Percentiles rank a stretch among this genome's conserved stretches.
These are phyloP conservation scores for Penicillium macrosclerotiorum DNA, from an alignment of 495 filamentous ascomycete genomes.

Conservation along the genomic window DNA sequence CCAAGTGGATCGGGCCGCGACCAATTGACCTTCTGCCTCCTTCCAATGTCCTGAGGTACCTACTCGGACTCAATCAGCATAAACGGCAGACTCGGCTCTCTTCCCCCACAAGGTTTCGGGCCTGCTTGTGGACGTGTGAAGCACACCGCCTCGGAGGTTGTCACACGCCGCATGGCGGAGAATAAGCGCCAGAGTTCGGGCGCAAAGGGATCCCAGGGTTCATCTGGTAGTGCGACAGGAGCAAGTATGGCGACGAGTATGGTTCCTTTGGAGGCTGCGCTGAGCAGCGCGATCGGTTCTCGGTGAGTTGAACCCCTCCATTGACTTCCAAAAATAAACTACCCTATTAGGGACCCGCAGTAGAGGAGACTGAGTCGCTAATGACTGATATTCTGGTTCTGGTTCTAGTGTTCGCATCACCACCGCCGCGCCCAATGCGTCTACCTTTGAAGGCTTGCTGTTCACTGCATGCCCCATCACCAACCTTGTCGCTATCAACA, in stretches of 20 bases:
- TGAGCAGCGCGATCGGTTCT: slow-evolving; percentile 52
- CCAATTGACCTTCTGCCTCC: slow-evolving; percentile 3
- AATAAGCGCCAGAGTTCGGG: slow-evolving; percentile 46
- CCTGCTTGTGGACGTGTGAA: slow-evolving; percentile 6
- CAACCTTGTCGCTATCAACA: slow-evolving; percentile 63
- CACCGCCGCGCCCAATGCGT: slow-evolving; percentile 49
- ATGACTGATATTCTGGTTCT: background rate
- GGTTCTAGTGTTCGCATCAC: slow-evolving; percentile 57
- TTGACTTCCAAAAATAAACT: background rate
- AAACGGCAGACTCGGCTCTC: background rate
- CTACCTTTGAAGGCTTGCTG: slow-evolving; percentile 60
- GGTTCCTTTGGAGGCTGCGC: slow-evolving; percentile 45
- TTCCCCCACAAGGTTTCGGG: background rate
- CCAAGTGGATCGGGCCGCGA: background rate
- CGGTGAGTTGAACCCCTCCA: slow-evolving; percentile 35
- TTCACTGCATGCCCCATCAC: slow-evolving; percentile 67
- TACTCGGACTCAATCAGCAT: background rate
- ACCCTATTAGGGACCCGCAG: too few species aligned
- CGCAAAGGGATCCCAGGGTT: slow-evolving; percentile 36
- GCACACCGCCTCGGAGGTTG: slow-evolving; percentile 18
- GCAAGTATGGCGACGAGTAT: slow-evolving; percentile 39
- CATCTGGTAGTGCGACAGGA: slow-evolving; percentile 23
- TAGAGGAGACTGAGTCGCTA: too few species aligned
- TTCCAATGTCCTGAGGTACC: slow-evolving; percentile 4
- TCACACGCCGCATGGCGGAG: slow-evolving; percentile 38